phyloP scores from a whole-genome alignment of 805 yeast species.

The Maudiozyma bulderi region DNA sequence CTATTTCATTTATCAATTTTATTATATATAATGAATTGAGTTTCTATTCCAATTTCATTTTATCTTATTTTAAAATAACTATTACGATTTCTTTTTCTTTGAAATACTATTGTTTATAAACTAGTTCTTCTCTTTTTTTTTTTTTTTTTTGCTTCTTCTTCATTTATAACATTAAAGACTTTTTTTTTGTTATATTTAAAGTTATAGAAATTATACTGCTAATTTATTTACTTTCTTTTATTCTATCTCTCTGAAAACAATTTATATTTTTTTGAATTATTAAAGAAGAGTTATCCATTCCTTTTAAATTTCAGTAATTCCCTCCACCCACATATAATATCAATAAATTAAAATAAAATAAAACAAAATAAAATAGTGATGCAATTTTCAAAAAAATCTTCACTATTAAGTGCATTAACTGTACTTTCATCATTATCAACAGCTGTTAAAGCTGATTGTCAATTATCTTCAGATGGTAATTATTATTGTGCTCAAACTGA shows the following conservation, averaged over 20 bases:
- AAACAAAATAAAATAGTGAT: not conserved
- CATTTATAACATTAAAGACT: not conserved
- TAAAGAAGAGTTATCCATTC: constrained; percentile 16
- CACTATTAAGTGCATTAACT: constrained; percentile 1
- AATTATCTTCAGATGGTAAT: constrained; percentile 48
- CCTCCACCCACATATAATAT: no score
- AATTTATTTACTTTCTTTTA: no score
- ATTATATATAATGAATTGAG: no score
- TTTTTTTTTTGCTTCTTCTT: not conserved
- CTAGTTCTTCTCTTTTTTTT: not conserved
- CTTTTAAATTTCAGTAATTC: not conserved
- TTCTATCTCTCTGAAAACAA: not conserved
- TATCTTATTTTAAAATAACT: no score
- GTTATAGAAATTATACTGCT: not conserved
- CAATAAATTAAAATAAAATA: not conserved
- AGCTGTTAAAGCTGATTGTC: constrained; percentile 33
- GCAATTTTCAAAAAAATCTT: constrained; percentile 1
- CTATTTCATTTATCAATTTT: no score
- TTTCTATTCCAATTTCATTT: no score
- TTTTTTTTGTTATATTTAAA: not conserved
- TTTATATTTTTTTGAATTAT: not conserved
- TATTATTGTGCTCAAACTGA: constrained; percentile 69
- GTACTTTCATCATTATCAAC: constrained; percentile 5
- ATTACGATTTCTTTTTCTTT: no score
- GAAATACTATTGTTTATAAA: not conserved